Percentiles rank a stretch among this genome's conserved stretches.
phyloP scores from a whole-genome alignment of 192 early-diverging fungal genomes.

The Coemansia sp. region DNA sequence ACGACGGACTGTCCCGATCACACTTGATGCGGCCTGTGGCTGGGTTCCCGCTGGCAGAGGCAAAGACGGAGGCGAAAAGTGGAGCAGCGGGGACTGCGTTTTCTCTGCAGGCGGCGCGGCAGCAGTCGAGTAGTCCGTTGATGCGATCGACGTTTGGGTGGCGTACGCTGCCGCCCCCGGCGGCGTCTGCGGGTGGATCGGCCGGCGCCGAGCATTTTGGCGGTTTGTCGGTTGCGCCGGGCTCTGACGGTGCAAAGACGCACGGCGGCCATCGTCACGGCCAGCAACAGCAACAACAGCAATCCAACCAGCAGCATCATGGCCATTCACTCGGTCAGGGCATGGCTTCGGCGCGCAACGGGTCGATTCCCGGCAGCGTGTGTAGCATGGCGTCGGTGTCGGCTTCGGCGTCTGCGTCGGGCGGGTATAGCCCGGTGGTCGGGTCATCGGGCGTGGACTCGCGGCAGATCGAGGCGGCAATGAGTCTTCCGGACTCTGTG shows the following conservation, averaged over 20 bases:
- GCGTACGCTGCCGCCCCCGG: conserved; percentile 27
- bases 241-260: background rate
- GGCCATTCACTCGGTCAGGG: background rate
- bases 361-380: conserved; percentile 29
- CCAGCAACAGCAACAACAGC: background rate
- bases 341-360: conserved; percentile 23
- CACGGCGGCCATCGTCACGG: background rate
- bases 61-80: background rate
- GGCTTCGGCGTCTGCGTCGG: conserved; percentile 10
- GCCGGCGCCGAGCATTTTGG: background rate
- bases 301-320: background rate
- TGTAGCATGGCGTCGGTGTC: conserved; percentile 24
- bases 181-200: background rate
- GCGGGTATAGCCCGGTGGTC: conserved; percentile 32
- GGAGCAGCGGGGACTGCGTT: conserved; percentile 2
- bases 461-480: conserved; percentile 38
- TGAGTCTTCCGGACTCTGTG: conserved; percentile 37
- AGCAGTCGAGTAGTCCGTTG: conserved; percentile 23
- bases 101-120: background rate
- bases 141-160: conserved; percentile 13
- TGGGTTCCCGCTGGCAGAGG: conserved; percentile 1
- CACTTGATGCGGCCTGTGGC: conserved; percentile 48
- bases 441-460: conserved; percentile 27
- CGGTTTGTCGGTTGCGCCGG: background rate
- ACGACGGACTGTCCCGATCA: conserved; percentile 30